Percentiles rank a stretch among this genome's conserved stretches.
Conservation (phyloP, 2,329 filamentous ascomycete species). For the Aspergillus tamarii region DNA sequence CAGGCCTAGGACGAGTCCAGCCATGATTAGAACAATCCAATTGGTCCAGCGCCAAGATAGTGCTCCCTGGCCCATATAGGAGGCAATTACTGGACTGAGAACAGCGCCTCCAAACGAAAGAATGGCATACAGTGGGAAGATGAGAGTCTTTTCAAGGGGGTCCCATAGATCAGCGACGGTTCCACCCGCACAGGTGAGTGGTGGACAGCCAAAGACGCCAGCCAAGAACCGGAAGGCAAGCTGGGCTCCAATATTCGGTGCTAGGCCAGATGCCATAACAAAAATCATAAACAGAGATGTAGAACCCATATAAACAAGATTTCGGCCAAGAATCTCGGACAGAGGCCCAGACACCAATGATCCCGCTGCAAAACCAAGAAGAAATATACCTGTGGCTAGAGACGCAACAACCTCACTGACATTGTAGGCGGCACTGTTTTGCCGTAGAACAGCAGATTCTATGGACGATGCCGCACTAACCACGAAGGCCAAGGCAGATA, state of each 20-base stretch:
- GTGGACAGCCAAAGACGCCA: conserved; percentile 52
- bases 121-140: conserved; percentile 55
- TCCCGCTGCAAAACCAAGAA: conserved; percentile 54
- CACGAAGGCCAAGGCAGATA: too few species aligned
- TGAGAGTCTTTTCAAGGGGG: conserved; percentile 50
- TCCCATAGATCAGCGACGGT: conserved; percentile 52
- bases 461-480: too few species aligned
- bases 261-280: conserved; percentile 51
- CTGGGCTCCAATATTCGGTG: conserved; percentile 53
- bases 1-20: conserved; percentile 35
- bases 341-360: conserved; percentile 53
- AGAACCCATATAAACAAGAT: conserved; percentile 53
- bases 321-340: conserved; percentile 53
- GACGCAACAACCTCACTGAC: too few species aligned
- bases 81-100: conserved; percentile 24
- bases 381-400: conserved; percentile 8
- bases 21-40: conserved; percentile 49
- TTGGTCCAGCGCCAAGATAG: conserved; percentile 47
- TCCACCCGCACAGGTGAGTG: conserved; percentile 49
- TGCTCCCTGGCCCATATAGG: conserved; percentile 19
- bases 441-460: too few species aligned
- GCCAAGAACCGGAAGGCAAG: conserved; percentile 55
- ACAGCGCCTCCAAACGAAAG: conserved; percentile 43
- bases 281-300: conserved; percentile 52
- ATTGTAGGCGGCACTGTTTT: too few species aligned